Base-by-base conservation (phyloP, 2,329 filamentous ascomycete species). In the Exophiala lecanii-corni region DNA sequence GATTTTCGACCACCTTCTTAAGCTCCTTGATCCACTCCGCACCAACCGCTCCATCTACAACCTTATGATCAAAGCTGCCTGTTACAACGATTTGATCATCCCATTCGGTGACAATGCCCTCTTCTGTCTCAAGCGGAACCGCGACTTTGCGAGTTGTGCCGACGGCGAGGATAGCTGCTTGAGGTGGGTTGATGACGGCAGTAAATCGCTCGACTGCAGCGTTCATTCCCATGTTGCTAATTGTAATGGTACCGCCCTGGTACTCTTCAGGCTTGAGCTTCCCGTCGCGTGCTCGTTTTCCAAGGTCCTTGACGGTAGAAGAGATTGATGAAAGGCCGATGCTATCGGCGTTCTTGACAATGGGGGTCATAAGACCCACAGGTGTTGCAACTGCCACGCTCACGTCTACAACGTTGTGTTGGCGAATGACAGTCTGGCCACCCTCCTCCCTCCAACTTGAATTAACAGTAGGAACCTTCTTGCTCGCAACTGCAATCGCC, bases 161-260 rank as follows among this genome's bases (percentile, higher is more conserved):
- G 47, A 98, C 86, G 42, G 92, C 91, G 53, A 98, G 78, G 66
- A 98, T 98, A 63, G 82, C 85, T 41, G 92, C 86, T 75, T 98
- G 94, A 41, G 92, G 92, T 55, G 94, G 92, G 81, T 98, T 98
- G 78, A 98, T 95, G 63, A 98, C 86, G 57, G 92, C 92, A 39
- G 92, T 97, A 74, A 98, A 98, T 66, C 89, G 81, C 72, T 97
- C 89, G 52, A 98, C 84, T 38, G 92, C 91, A 36, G 82, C 64
- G 79, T 98, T 98, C 92, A 98, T 98, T 70, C 92, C 92, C 92
- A 98, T 94, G 81, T 98, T 98, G 73, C 87, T 94, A 72, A 98
- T 97, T 68, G 91, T 96, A 73, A 98, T 95, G 66, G 88, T 94
- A 66, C 92, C 92, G 43, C 92, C 92, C 77, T 96, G 91, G 81